Evolutionary conservation across 257 asterid genomes (phyloP), one percentile per base, ranked within the genome.

Genomic region (Rhazya stricta): DNA sequence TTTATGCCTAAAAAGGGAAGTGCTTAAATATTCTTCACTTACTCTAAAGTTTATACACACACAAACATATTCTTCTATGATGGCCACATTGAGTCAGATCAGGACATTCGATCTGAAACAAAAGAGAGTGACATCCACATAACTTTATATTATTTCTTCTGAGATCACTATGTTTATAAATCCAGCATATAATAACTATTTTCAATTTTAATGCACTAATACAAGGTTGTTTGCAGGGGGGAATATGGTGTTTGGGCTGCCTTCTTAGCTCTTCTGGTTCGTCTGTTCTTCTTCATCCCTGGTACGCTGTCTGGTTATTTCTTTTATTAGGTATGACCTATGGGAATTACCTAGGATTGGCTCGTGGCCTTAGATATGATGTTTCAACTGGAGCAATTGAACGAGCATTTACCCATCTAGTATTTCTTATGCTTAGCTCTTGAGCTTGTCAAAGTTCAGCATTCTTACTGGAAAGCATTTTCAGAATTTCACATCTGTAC

Each of bases 161-260:
- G 67, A 57, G 54, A 36, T 53, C 67, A 51, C 50, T 34, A n/a
- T 57, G 43, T 67, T 18, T 53, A n/a, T 12, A 9, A 43, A 68
- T 69, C 23, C 43, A 1, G 57, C 43, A 69, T 54, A 63, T 15
- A 32, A 36, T 34, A 25, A 63, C 27, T 16, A 6, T 9, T 21
- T 34, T 65, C 48, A 65, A 34, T 8, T 63, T 63, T 34, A 63
- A 9, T 18, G 69, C 37, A 37, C 19, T 66, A 66, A 66, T 37
- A n/a, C 25, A 37, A 66, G 50, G 43, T 3, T 19, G n/a, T 36
- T 65, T 84, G 70, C 91, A 94, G 99, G 87, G 91, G 97, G 34
- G 96, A 94, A 82, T 90, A 94, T 87, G 99, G 99, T 73, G 67
- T 90, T 63, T 94, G 99, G 99, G 79, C 91, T 80, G 99, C 99